phyloP scores from a whole-genome alignment of 2,329 filamentous ascomycete genomes.

The Scedosporium minutisporum region DNA sequence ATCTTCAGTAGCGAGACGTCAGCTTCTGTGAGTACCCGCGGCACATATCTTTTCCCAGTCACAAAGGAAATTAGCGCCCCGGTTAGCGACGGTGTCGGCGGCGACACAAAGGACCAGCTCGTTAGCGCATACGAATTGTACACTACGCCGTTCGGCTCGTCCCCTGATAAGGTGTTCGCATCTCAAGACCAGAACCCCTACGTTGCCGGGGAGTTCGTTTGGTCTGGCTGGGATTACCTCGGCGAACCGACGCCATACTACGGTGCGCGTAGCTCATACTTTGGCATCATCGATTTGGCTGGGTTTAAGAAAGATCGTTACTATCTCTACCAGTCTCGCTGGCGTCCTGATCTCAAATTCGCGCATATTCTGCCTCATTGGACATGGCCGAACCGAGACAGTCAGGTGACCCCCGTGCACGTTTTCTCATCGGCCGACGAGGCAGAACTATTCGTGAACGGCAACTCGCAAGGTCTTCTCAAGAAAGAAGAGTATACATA shows the following conservation, averaged over 20 bases:
- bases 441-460: conserved; percentile 46
- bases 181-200: conserved; percentile 36
- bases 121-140: conserved; percentile 46
- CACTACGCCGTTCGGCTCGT: conserved; percentile 32
- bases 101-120: conserved; percentile 22
- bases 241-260: conserved; percentile 39
- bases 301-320: conserved; percentile 48
- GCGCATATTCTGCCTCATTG: conserved; percentile 48
- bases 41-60: conserved; percentile 44
- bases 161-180: conserved; percentile 43
- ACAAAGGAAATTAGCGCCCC: conserved; percentile 25
- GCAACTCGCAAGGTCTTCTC: conserved; percentile 30
- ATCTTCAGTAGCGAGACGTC: conserved; percentile 32
- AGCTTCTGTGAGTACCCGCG: conserved; percentile 37
- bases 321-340: conserved; percentile 44
- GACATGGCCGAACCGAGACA: conserved; percentile 40
- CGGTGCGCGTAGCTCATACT: conserved; percentile 41
- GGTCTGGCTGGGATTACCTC: conserved; percentile 41
- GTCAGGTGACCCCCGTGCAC: conserved; percentile 41
- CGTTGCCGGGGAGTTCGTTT: conserved; percentile 45
- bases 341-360: conserved; percentile 35
- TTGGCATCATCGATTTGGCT: conserved; percentile 46
- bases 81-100: conserved; percentile 27
- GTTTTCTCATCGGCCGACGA: conserved; percentile 42
- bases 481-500: conserved; percentile 27